Evolutionary conservation across 352 stramenopile species (phyloP), one percentile per base, ranked within the genome.

Genomic region (Globisporangium lucens): DNA sequence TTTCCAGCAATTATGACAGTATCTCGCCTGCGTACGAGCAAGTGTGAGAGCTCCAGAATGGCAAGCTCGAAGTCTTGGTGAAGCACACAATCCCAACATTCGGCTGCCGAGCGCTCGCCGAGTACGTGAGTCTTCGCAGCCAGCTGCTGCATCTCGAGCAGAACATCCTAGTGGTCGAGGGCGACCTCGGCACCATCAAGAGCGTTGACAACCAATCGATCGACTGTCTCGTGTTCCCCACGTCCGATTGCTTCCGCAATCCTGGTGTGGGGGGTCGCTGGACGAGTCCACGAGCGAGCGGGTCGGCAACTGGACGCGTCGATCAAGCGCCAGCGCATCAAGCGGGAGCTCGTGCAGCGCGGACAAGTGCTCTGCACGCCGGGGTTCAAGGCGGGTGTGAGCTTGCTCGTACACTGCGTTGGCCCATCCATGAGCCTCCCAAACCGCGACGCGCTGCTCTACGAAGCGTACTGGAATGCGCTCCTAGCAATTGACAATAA

Each of bases 171-270:
- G 74, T 91, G 22, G 41, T 82, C 10, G 49, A 75, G 22, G 80
- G 75, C 0, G 76, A 92, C 52, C 56, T 94, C 56, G 73, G 73
- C n/a, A 65, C 38, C 9, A 80, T 90, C 56, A 68, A 55, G 0
- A 41, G 66, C 82, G 12, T 13, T 4, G 30, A 71, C 22, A 69
- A 59, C 1, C 17, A 67, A 10, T 29, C 47, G 5, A 63, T 93
- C 13, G 83, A 94, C 35, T 91, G 83, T 56, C 65, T 94, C 10
- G 74, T 76, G 41, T 91, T 92, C 49, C 80, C 82, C 13, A 89
- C 83, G 53, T 83, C 80, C 5, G 10, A 1, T 12, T 66, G 49
- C 10, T 87, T 77, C 22, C 57, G 36, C 17, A 83, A 91, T 57
- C 77, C 82, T 27, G 9, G 43, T 7, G 66, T 73, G n/a, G 80